phyloP scores from a whole-genome alignment of 768 basidiomycete species.

The Lactarius hengduanensis region DNA sequence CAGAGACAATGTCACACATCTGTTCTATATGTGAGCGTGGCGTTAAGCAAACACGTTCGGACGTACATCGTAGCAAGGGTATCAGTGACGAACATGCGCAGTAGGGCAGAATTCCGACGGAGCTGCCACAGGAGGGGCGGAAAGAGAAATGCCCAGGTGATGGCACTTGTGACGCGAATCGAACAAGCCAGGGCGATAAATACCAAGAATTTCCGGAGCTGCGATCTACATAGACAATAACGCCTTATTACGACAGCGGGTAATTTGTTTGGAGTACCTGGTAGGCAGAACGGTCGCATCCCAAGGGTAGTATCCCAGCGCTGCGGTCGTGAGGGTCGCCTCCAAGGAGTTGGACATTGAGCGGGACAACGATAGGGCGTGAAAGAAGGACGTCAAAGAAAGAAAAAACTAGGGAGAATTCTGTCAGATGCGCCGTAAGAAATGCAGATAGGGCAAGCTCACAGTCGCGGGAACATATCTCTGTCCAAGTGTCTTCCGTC shows the following conservation, averaged over 20 bases:
- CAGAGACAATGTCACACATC: slow-evolving; percentile 14
- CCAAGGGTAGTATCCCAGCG: slow-evolving; percentile 80
- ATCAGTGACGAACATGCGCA: slow-evolving; percentile 41
- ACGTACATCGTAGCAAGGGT: slow-evolving; percentile 46
- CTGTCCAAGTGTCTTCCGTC: slow-evolving; percentile 54
- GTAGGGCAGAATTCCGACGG: slow-evolving; percentile 37
- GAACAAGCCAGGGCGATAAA: slow-evolving; percentile 79
- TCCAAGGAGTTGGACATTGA: slow-evolving; percentile 93
- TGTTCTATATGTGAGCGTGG: slow-evolving; percentile 16
- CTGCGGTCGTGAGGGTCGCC: slow-evolving; percentile 77
- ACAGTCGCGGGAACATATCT: slow-evolving; percentile 63
- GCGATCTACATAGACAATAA: slow-evolving; percentile 35
- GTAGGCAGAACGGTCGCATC: slow-evolving; percentile 30
- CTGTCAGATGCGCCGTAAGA: neutral
- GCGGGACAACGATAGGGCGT: slow-evolving; percentile 78
- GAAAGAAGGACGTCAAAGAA: slow-evolving; percentile 84
- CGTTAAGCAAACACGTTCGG: neutral
- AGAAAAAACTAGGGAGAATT: slow-evolving; percentile 58
- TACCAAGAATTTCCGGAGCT: slow-evolving; percentile 40
- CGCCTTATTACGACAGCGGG: neutral
- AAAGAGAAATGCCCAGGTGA: slow-evolving; percentile 81
- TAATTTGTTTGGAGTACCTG: slow-evolving; percentile 28
- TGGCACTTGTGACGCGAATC: slow-evolving; percentile 83
- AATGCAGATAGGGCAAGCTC: slow-evolving; percentile 35
- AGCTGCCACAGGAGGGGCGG: slow-evolving; percentile 54